Evolutionary conservation across 371 early-diverging fungal species (phyloP).

Genomic region (Haplosporangium sp.): DNA sequence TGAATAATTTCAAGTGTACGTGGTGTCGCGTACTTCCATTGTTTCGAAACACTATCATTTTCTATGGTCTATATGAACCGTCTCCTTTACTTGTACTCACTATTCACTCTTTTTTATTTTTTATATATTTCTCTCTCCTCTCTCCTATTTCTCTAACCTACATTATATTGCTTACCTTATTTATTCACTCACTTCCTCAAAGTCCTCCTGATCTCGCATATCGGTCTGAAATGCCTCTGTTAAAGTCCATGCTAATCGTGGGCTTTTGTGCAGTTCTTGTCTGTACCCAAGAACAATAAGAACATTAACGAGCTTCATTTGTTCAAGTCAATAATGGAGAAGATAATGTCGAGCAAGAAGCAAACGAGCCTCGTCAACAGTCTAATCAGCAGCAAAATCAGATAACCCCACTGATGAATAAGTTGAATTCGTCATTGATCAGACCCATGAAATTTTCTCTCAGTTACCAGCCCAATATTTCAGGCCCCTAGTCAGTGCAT

Average conservation of each 20-base stretch:
- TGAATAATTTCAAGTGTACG: not conserved
- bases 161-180: not conserved
- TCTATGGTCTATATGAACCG: no score
- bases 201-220: not conserved
- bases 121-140: not conserved
- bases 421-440: not conserved
- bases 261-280: slow-evolving; percentile 4
- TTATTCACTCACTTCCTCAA: not conserved
- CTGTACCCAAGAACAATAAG: slow-evolving; percentile 16
- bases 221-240: not conserved
- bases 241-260: slow-evolving; percentile 3
- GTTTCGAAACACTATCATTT: no score
- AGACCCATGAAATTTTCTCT: not conserved
- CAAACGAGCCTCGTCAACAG: not conserved
- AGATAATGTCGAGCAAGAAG: not conserved
- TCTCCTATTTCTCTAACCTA: not conserved
- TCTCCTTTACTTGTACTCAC: no score
- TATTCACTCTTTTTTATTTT: not conserved
- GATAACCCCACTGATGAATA: not conserved
- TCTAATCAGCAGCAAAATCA: not conserved
- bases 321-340: not conserved
- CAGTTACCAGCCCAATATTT: slow-evolving; percentile 22
- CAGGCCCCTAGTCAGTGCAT: slow-evolving; percentile 22
- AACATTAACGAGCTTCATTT: not conserved
- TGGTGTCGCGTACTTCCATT: not conserved